Evolutionary conservation across 768 basidiomycete genomes (phyloP).

Genomic region (Tephrocybe sp.): DNA sequence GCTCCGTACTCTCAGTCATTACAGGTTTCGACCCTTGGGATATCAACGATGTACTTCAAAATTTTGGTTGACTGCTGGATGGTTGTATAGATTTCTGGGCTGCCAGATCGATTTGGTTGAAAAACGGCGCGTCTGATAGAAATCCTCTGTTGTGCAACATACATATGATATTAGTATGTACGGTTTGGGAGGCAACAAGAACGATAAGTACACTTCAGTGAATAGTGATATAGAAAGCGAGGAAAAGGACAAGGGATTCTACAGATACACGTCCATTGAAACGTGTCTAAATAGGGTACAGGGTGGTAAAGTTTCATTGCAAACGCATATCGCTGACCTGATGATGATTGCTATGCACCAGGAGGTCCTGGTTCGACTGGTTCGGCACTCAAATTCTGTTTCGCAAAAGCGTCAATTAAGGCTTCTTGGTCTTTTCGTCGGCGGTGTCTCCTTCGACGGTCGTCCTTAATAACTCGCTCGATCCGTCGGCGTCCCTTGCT

Average conservation of each 20-base stretch:
- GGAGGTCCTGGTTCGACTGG: slow-evolving; percentile 23
- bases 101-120: background rate
- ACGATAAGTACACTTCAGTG: slow-evolving; percentile 6
- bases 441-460: slow-evolving; percentile 75
- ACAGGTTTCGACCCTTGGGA: background rate
- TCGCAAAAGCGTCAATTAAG: slow-evolving; percentile 78
- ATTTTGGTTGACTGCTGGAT: slow-evolving; percentile 6
- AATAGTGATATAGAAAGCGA: slow-evolving; percentile 2
- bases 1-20: slow-evolving; percentile 6
- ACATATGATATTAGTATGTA: slow-evolving; percentile 1
- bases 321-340: slow-evolving; percentile 1
- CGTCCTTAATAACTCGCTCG: slow-evolving; percentile 82
- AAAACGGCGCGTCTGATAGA: background rate
- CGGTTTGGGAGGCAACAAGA: background rate
- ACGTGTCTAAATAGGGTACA: slow-evolving; percentile 18
- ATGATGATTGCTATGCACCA: slow-evolving; percentile 17
- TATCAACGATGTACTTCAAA: slow-evolving; percentile 9
- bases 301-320: slow-evolving; percentile 3
- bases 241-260: slow-evolving; percentile 8
- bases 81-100: slow-evolving; percentile 11
- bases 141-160: background rate
- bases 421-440: slow-evolving; percentile 82
- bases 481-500: slow-evolving; percentile 66
- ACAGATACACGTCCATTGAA: slow-evolving; percentile 12
- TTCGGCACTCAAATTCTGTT: slow-evolving; percentile 40